Evolutionary conservation across 106 monocot genomes (phyloP), one percentile per base, ranked within the genome.

Genomic region (Amphibolis antarctica): DNA sequence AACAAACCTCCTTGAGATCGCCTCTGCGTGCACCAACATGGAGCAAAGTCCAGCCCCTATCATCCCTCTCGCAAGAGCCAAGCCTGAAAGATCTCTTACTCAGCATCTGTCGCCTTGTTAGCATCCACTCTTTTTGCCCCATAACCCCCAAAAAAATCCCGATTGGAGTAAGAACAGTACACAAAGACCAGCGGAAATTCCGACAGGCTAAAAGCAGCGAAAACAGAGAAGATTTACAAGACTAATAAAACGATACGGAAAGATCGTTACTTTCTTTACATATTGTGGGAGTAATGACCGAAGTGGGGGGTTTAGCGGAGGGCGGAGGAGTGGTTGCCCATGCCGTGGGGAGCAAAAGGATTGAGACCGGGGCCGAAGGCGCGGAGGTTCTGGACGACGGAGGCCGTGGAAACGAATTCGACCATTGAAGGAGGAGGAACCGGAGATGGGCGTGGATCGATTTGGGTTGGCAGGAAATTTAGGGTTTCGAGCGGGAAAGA

Each of bases 331-430:
- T 68, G 45, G 45, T 68, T 67, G 19, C 67, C 75, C 75, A 75
- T 75, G 36, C 75, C 75, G 67, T 61, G 53, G 22, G 75, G 75
- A 24, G 75, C 75, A 26, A 75, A 75, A 46, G 75, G 75, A 75
- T 75, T 75, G 42, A 75, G 47, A 0, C 75, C 75, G 50, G 75
- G 75, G 54, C 75, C 75, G 47, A 75, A 68, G 26, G 54, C 75
- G 30, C 75, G 75, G 13, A 68, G 75, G 27, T 62, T 75, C 25
- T 65, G 53, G 20, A n/a, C 10, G 46, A 42, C 23, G 5, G 49
- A 46, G 9, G 36, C 19, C 50, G 56, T 21, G 55, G 56, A 54
- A 21, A 63, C 19, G 44, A 43, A n/a, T 46, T 19, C 14, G 59
- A 7, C 10, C 46, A 44, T 46, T 28, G 52, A 59, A 20, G 46